phyloP scores from a whole-genome alignment of 192 early-diverging fungal genomes.

The Podila clonocystis region DNA sequence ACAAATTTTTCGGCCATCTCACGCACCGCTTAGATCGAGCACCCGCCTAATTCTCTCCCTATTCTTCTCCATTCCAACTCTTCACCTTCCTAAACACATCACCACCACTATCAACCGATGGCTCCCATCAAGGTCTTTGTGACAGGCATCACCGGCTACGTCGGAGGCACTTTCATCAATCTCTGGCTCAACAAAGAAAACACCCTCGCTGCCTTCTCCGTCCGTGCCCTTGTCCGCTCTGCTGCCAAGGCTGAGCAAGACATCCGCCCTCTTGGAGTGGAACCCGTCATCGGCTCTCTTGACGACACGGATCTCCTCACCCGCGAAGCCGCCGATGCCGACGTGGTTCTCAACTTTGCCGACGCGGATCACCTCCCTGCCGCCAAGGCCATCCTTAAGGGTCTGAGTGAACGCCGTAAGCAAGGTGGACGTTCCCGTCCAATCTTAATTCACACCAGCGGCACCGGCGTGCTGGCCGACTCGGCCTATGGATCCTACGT shows the following conservation, averaged over 20 bases:
- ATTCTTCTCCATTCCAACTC: neutral
- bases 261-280: constrained; percentile 2
- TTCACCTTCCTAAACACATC: neutral
- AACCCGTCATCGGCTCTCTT: constrained; percentile 9
- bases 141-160: constrained; percentile 11
- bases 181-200: neutral
- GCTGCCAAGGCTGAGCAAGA: constrained; percentile 7
- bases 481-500: neutral
- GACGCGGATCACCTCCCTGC: constrained; percentile 5
- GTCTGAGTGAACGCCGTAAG: neutral
- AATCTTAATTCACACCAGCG: constrained; percentile 3
- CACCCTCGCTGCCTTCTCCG: neutral
- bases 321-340: constrained; percentile 4
- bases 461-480: neutral
- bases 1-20: too few species aligned
- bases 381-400: constrained; percentile 10
- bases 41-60: neutral
- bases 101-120: neutral
- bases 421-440: neutral
- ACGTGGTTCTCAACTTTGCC: constrained; percentile 11
- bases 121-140: constrained; percentile 6
- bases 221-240: constrained; percentile 5
- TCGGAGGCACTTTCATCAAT: neutral
- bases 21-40: too few species aligned
- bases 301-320: constrained; percentile 1